Conservation (phyloP, 1,284 basidiomycete species). For the Leccinum huronense region DNA sequence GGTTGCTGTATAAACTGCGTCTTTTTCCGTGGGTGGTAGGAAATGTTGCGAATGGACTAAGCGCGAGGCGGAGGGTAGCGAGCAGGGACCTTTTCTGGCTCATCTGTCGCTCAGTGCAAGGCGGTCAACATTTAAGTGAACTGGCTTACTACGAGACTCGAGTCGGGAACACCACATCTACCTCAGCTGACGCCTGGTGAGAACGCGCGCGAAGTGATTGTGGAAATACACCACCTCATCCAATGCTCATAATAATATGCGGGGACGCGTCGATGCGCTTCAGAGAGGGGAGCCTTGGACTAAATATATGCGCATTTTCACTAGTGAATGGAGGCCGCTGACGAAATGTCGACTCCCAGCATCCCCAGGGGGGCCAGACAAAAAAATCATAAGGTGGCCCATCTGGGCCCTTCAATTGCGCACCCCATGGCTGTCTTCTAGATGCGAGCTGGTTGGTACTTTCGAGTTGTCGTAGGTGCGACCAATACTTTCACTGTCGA, state of each 20-base stretch:
- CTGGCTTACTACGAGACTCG: neutral
- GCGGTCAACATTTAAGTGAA: neutral
- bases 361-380: neutral
- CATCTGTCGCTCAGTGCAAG: neutral
- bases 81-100: neutral
- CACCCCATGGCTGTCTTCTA: neutral
- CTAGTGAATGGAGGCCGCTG: conserved; percentile 64
- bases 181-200: neutral
- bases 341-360: neutral
- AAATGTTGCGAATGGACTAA: neutral
- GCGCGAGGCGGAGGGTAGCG: neutral
- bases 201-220: neutral
- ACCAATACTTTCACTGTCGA: neutral
- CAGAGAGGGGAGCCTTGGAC: conserved; percentile 30
- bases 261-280: conserved; percentile 44
- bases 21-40: neutral
- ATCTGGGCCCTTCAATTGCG: neutral
- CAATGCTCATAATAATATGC: conserved; percentile 56
- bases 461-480: neutral
- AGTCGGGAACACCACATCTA: neutral
- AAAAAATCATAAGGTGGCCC: neutral
- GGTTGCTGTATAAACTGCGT: neutral
- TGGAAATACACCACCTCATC: conserved; percentile 50
- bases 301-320: conserved; percentile 50
- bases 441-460: neutral